Percentiles rank a stretch among this genome's conserved stretches.
Conservation (phyloP, 2,329 filamentous ascomycete species). For the Fusarium sp. region DNA sequence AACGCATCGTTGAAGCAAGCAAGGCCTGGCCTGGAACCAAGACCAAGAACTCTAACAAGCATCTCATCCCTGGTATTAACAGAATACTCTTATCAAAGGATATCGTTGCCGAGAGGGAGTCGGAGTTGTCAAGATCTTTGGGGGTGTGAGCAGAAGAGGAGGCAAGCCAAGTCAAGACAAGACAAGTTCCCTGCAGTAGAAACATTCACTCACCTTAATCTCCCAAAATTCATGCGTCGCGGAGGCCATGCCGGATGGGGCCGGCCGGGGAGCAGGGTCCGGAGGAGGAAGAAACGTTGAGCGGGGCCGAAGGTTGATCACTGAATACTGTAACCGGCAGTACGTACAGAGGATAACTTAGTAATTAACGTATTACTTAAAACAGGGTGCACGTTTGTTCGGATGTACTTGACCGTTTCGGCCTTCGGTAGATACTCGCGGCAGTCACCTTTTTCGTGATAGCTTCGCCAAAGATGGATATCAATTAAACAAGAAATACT, state of each 20-base stretch:
- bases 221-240: slow-evolving; percentile 45
- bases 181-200: slow-evolving; percentile 4
- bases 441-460: slow-evolving; percentile 13
- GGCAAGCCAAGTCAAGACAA: neutral
- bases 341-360: neutral
- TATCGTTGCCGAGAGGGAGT: slow-evolving; percentile 10
- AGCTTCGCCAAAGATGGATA: neutral
- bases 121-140: slow-evolving; percentile 21
- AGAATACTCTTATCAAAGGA: slow-evolving; percentile 7
- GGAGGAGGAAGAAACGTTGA: slow-evolving; percentile 20
- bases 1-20: slow-evolving; percentile 26
- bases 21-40: slow-evolving; percentile 18
- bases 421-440: slow-evolving; percentile 23
- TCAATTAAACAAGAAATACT: neutral
- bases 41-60: slow-evolving; percentile 8
- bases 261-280: slow-evolving; percentile 33
- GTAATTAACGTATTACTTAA: neutral
- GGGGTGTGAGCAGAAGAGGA: slow-evolving; percentile 9
- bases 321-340: neutral
- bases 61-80: slow-evolving; percentile 23
- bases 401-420: slow-evolving; percentile 3
- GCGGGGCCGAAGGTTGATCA: slow-evolving; percentile 11
- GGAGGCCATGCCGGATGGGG: slow-evolving; percentile 33
- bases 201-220: slow-evolving; percentile 33
- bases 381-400: slow-evolving; percentile 5